Conservation (phyloP, 257 asterid genomes). For the Voacanga thouarsii region DNA sequence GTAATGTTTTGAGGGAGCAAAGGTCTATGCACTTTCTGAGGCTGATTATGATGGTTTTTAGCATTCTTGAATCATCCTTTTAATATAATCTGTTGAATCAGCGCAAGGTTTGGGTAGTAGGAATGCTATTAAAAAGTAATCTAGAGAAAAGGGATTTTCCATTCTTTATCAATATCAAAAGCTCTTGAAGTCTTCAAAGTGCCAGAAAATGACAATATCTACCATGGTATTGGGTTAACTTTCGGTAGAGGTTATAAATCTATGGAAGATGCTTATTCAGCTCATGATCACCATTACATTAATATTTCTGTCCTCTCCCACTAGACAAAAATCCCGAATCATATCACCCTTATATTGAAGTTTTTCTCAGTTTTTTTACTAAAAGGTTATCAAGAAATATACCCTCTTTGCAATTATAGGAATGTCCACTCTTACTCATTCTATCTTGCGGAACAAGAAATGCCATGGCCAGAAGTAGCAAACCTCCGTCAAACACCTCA, state of each 20-base stretch:
- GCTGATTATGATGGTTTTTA: slow-evolving; percentile 4
- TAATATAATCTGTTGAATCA: not conserved
- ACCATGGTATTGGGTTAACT: not conserved
- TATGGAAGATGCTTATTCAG: slow-evolving; percentile 10
- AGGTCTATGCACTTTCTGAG: slow-evolving; percentile 4
- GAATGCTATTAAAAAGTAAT: not conserved
- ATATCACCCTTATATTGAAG: too few relatives aligned
- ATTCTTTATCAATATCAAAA: not conserved
- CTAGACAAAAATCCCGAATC: too few relatives aligned
- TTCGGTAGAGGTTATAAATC: not conserved
- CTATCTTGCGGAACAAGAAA: not conserved
- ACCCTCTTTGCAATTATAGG: not conserved
- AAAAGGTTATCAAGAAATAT: not conserved
- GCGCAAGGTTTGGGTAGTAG: not conserved
- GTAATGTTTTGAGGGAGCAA: slow-evolving; percentile 13
- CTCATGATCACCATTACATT: too few relatives aligned
- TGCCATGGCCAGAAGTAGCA: slow-evolving; percentile 3
- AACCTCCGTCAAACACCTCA: not conserved
- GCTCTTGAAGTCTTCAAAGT: not conserved
- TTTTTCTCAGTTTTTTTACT: not conserved
- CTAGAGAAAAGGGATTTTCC: not conserved
- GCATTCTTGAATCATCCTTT: not conserved
- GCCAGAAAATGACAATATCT: not conserved
- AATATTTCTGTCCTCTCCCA: not conserved
- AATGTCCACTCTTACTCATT: not conserved